These are phyloP conservation scores for Acanthamoeba culbertsoni DNA, from an alignment of 208 protist genomes.

Conservation along the genomic window DNA sequence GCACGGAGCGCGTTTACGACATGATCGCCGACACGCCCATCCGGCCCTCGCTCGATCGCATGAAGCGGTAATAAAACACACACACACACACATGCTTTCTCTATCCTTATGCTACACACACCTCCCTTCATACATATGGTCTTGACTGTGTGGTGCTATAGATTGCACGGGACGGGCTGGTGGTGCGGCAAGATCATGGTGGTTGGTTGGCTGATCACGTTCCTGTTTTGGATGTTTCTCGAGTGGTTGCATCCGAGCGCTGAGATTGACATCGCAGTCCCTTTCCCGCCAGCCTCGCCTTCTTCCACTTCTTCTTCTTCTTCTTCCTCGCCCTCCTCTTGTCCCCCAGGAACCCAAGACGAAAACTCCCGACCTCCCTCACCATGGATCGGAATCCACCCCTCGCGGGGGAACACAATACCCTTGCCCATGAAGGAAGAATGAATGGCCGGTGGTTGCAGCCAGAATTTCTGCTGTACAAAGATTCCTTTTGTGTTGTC, in stretches of 20 bases:
- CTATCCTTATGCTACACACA: background rate
- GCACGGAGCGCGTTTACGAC: slow-evolving; percentile 94
- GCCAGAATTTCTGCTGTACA: too few species aligned
- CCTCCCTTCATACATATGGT: background rate
- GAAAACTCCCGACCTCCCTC: background rate
- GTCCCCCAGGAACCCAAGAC: background rate
- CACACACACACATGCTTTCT: background rate
- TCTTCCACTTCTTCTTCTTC: background rate
- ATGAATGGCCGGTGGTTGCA: too few species aligned
- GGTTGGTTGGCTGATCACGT: slow-evolving; percentile 82
- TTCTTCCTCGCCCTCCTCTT: background rate
- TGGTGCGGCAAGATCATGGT: slow-evolving; percentile 91
- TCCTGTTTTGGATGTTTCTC: slow-evolving; percentile 87
- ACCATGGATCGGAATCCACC: background rate
- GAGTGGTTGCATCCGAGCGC: slow-evolving; percentile 84
- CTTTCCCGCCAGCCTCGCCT: slow-evolving; percentile 82
- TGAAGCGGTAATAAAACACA: slow-evolving; percentile 61
- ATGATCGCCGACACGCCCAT: slow-evolving; percentile 66
- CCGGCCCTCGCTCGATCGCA: slow-evolving; percentile 65
- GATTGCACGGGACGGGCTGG: slow-evolving; percentile 88
- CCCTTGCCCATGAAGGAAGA: too few species aligned
- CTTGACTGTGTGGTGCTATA: slow-evolving; percentile 79
- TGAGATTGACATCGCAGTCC: slow-evolving; percentile 90
- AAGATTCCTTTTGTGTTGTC: too few species aligned
- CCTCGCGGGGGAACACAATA: too few species aligned